phyloP scores from a whole-genome alignment of 495 filamentous ascomycete species.

The Penicillium coprophilum region DNA sequence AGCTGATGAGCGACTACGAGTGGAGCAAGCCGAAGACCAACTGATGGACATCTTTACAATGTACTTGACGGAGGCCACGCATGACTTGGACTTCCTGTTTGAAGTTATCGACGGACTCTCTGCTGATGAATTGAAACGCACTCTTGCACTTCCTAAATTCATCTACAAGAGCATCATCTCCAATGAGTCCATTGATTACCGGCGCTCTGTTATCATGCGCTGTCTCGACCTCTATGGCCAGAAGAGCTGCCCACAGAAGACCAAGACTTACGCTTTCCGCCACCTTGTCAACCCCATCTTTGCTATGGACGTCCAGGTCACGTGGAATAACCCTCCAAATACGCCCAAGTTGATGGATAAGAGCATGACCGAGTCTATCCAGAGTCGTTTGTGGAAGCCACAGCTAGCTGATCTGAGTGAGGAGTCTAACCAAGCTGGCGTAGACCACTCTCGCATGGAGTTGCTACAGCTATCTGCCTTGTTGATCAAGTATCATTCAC shows the following conservation, averaged over 20 bases:
- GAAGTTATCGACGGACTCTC: constrained; percentile 82
- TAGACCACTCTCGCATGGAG: constrained; percentile 96
- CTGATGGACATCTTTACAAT: constrained; percentile 82
- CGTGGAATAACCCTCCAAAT: constrained; percentile 52
- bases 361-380: constrained; percentile 84
- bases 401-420: constrained; percentile 81
- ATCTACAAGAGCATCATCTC: constrained; percentile 84
- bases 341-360: constrained; percentile 80
- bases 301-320: constrained; percentile 88
- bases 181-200: constrained; percentile 84
- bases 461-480: constrained; percentile 90
- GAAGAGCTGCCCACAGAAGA: constrained; percentile 73
- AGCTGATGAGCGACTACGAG: constrained; percentile 72
- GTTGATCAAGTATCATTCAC: constrained; percentile 88
- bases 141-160: constrained; percentile 71
- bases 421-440: constrained; percentile 78
- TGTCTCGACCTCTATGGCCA: constrained; percentile 86
- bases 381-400: constrained; percentile 91
- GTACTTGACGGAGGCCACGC: constrained; percentile 68
- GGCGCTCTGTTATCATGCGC: constrained; percentile 77
- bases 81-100: constrained; percentile 88
- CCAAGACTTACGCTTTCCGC: constrained; percentile 89
- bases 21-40: constrained; percentile 85
- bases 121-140: constrained; percentile 73
- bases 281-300: constrained; percentile 94